These are phyloP conservation scores for Actinidia arguta DNA, from an alignment of 179 eudicot species.

Conservation along the genomic window DNA sequence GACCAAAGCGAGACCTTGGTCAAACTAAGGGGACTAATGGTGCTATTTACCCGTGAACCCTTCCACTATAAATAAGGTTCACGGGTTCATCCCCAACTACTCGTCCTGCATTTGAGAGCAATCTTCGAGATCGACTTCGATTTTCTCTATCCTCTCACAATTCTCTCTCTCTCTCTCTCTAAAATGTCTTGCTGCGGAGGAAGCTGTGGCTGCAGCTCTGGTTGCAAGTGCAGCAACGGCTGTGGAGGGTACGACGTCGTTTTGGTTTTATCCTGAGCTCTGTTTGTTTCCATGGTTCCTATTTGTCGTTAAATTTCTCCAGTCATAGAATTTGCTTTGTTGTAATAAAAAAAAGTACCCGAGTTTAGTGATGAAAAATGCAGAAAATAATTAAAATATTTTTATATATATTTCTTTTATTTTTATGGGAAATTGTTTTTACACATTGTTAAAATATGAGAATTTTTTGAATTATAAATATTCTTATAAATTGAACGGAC, in stretches of 20 bases:
- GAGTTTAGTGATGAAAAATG: no score
- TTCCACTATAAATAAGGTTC: not conserved
- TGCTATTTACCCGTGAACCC: no score
- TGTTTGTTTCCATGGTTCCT: not conserved
- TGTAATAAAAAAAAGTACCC: not conserved
- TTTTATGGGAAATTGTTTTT: no score
- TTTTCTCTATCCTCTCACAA: not conserved
- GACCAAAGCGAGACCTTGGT: no score
- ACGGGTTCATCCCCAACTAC: not conserved
- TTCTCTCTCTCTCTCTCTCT: not conserved
- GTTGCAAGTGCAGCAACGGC: slow-evolving; percentile 24
- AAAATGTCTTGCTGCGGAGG: slow-evolving; percentile 27
- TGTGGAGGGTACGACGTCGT: slow-evolving; percentile 11
- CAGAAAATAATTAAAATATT: no score
- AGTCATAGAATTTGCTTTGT: not conserved
- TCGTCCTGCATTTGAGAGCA: not conserved
- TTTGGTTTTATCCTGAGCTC: no score
- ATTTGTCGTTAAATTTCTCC: not conserved
- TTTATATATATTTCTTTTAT: no score
- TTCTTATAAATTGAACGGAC: no score
- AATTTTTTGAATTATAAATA: no score
- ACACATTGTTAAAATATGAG: no score
- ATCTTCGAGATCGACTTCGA: not conserved
- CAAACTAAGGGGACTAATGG: no score
- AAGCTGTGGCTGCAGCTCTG: slow-evolving; percentile 25